Base-by-base conservation (phyloP, 768 basidiomycete genomes). In the Amylocystis lapponica region DNA sequence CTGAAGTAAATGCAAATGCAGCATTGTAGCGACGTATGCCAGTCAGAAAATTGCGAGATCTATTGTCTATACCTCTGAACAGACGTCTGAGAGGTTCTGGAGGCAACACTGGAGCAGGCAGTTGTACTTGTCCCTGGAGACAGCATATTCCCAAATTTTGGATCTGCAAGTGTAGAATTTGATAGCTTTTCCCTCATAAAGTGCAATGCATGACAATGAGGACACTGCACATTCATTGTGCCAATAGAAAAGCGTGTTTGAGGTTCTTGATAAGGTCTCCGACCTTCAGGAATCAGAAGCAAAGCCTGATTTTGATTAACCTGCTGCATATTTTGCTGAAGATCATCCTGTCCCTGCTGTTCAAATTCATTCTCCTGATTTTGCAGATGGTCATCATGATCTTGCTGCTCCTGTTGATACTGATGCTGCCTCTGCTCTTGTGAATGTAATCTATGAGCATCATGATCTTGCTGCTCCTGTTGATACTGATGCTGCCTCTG, bases 1-100 rank as follows among this genome's bases (percentile, higher is more conserved):
- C 23, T 0, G 68, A 71, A 0, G 64, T 68, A 41, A 72, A 70
- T 0, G 69, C 54, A 35, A 74, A 53, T 1, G 72, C 63, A 27
- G 53, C 49, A 40, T 75, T 75, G 32, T 73, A 73, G 21, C 66
- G 62, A 10, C 62, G 50, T 7, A 72, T 69, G 5, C 70, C 52
- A 4, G 50, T 42, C 1, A 59, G 61, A 22, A 71, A 70, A 5
- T 52, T 41, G 20, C 45, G 46, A 9, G 58, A 39, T 27, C 51
- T 34, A 33, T 11, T 17, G 39, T 50, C 46, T 19, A 49, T 16
- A 12, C 40, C 40, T 11, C 22, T 48, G 4, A 64, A 47, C 0
- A 68, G 54, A 3, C 35, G 3, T 1, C 31, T 45, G 3, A 71
- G 50, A 0, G 14, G 11, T 0, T 41, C 37, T 13, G 57, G 55